These are phyloP conservation scores for Fusarium penzigii DNA, from an alignment of 2,329 filamentous ascomycete species.

Conservation along the genomic window DNA sequence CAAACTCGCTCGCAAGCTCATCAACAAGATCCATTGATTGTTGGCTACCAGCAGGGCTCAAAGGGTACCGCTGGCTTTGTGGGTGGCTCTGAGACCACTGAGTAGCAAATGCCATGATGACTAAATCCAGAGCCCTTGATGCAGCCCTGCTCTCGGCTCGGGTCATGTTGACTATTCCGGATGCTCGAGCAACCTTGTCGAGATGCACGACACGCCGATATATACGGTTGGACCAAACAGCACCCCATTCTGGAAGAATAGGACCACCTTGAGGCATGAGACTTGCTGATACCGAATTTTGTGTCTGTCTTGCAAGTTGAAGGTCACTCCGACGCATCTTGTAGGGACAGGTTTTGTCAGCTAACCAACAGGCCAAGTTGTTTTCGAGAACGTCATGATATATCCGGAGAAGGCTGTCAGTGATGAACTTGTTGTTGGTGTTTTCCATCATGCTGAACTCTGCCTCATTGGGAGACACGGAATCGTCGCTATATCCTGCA, in stretches of 20 bases:
- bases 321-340: constrained; percentile 23
- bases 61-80: constrained; percentile 3
- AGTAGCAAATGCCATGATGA: constrained; percentile 52
- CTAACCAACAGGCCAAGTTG: constrained; percentile 28
- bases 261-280: constrained; percentile 11
- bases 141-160: constrained; percentile 40
- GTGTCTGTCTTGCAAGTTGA: background rate
- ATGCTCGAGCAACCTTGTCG: constrained; percentile 42
- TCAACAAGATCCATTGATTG: constrained; percentile 7
- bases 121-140: constrained; percentile 45
- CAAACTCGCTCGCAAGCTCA: constrained; percentile 34
- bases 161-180: constrained; percentile 41
- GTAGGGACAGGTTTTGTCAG: constrained; percentile 27
- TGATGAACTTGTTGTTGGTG: constrained; percentile 26
- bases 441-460: constrained; percentile 27
- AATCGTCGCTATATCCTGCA: background rate
- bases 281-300: background rate
- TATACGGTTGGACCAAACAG: constrained; percentile 48
- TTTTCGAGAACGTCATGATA: constrained; percentile 29
- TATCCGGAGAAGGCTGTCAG: constrained; percentile 24
- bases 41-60: background rate
- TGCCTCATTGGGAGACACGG: constrained; percentile 18
- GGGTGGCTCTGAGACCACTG: constrained; percentile 47
- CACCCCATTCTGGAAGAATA: constrained; percentile 36
- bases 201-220: constrained; percentile 48